Percentiles rank a stretch among this genome's conserved stretches.
phyloP scores from a whole-genome alignment of 495 filamentous ascomycete genomes.

The Aspergillus affinis region DNA sequence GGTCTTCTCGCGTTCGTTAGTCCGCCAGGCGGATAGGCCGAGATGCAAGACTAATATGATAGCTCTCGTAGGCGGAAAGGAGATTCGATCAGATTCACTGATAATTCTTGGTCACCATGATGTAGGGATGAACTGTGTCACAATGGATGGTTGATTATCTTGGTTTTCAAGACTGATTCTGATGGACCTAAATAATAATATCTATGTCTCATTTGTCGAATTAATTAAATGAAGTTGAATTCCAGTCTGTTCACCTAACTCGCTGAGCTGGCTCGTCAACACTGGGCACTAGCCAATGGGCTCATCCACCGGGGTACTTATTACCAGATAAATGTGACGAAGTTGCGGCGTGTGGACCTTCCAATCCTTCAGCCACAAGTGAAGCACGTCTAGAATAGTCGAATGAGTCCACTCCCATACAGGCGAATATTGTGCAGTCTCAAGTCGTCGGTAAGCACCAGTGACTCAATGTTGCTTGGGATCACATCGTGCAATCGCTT shows the following conservation, averaged over 20 bases:
- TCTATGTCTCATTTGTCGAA: not conserved
- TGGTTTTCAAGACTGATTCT: too few species aligned
- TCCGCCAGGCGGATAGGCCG: too few species aligned
- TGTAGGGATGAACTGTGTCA: too few species aligned
- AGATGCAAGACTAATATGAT: too few species aligned
- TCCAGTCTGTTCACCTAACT: slow-evolving; percentile 6
- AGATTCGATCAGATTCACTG: too few species aligned
- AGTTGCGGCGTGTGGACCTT: slow-evolving; percentile 15
- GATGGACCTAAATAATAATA: too few species aligned
- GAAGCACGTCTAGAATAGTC: slow-evolving; percentile 10
- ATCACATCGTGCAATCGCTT: slow-evolving; percentile 17
- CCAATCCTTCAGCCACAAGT: slow-evolving; percentile 19
- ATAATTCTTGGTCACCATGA: too few species aligned
- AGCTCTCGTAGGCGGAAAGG: too few species aligned
- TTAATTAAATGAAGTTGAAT: slow-evolving; percentile 7
- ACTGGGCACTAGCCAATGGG: not conserved
- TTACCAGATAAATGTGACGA: slow-evolving; percentile 13
- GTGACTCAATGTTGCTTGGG: slow-evolving; percentile 15
- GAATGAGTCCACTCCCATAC: slow-evolving; percentile 14
- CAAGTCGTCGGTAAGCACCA: slow-evolving; percentile 21
- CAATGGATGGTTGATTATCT: too few species aligned
- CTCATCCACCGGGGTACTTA: slow-evolving; percentile 1
- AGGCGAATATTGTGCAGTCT: slow-evolving; percentile 1
- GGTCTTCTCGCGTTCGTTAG: too few species aligned
- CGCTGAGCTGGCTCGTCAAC: slow-evolving; percentile 6